phyloP scores from a whole-genome alignment of 306 rosid genomes.

The Cicer yamashitae region DNA sequence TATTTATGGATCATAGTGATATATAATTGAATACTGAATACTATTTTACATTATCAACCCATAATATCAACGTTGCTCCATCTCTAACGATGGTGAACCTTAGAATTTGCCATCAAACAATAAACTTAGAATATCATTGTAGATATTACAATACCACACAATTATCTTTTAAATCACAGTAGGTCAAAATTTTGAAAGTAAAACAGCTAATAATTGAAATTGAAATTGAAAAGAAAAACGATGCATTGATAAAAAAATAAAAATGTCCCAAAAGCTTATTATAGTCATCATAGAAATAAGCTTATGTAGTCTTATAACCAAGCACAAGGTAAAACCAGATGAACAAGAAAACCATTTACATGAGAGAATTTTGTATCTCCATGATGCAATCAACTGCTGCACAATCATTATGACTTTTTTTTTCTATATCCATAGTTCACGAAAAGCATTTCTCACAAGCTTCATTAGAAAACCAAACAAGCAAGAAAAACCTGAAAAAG shows the following conservation, averaged over 20 bases:
- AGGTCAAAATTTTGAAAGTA: too few species aligned
- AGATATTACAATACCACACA: too few species aligned
- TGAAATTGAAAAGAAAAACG: not conserved
- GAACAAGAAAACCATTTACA: slow-evolving; percentile 38
- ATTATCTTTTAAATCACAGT: too few species aligned
- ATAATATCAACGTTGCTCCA: too few species aligned
- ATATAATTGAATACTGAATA: too few species aligned
- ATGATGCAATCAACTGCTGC: slow-evolving; percentile 54
- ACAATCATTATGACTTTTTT: slow-evolving; percentile 44
- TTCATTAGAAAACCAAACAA: slow-evolving; percentile 56
- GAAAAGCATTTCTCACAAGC: slow-evolving; percentile 66
- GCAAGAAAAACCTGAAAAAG: slow-evolving; percentile 61
- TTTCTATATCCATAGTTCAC: slow-evolving; percentile 43
- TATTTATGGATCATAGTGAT: too few species aligned
- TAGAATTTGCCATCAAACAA: too few species aligned
- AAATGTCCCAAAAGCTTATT: slow-evolving; percentile 13
- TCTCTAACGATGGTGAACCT: too few species aligned
- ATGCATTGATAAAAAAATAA: slow-evolving; percentile 4
- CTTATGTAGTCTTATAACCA: not conserved
- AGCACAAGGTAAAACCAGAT: slow-evolving; percentile 42
- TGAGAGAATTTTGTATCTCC: slow-evolving; percentile 25
- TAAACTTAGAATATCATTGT: too few species aligned
- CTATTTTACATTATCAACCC: too few species aligned
- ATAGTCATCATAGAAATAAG: not conserved
- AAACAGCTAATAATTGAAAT: not conserved